Percentiles rank a stretch among this genome's conserved stretches.
These are phyloP conservation scores for Trapa incisa DNA, from an alignment of 345 rosid genomes.

Conservation along the genomic window DNA sequence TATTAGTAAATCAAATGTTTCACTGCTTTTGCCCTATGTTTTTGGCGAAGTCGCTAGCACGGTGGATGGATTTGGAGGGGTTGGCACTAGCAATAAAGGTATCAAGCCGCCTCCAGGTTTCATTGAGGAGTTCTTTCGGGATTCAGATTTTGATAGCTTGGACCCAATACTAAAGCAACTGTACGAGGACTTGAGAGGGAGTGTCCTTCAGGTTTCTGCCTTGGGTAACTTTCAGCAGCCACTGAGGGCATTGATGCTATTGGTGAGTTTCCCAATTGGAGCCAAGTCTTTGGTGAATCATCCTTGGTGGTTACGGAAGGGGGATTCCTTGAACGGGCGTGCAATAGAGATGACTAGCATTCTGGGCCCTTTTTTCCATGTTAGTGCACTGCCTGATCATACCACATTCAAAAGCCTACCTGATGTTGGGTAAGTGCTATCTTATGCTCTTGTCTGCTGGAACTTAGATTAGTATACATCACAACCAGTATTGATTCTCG, in stretches of 20 bases:
- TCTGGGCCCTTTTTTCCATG: conserved; percentile 89
- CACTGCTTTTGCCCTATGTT: conserved; percentile 57
- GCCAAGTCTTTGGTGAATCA: conserved; percentile 77
- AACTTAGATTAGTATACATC: neutral
- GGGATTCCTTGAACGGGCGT: conserved; percentile 75
- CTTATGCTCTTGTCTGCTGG: neutral
- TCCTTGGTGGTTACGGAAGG: conserved; percentile 90
- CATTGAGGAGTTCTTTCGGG: conserved; percentile 71
- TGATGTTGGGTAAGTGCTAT: conserved; percentile 77
- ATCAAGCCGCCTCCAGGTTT: conserved; percentile 63
- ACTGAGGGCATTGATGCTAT: conserved; percentile 59
- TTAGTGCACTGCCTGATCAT: conserved; percentile 85
- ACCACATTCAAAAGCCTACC: conserved; percentile 80
- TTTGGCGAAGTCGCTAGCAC: conserved; percentile 45
- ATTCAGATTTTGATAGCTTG: conserved; percentile 69
- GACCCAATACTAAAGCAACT: conserved; percentile 65
- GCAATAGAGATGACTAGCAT: conserved; percentile 95
- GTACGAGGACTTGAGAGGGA: conserved; percentile 87
- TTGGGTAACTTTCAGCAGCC: conserved; percentile 91
- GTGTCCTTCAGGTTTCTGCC: conserved; percentile 59
- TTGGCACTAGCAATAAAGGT: conserved; percentile 18
- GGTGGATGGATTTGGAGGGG: conserved; percentile 48
- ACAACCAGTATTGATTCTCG: neutral
- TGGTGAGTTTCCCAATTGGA: conserved; percentile 58
- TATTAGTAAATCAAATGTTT: conserved; percentile 22